These are phyloP conservation scores for Aspergillus bombycis DNA, from an alignment of 2,329 filamentous ascomycete species.

Conservation along the genomic window DNA sequence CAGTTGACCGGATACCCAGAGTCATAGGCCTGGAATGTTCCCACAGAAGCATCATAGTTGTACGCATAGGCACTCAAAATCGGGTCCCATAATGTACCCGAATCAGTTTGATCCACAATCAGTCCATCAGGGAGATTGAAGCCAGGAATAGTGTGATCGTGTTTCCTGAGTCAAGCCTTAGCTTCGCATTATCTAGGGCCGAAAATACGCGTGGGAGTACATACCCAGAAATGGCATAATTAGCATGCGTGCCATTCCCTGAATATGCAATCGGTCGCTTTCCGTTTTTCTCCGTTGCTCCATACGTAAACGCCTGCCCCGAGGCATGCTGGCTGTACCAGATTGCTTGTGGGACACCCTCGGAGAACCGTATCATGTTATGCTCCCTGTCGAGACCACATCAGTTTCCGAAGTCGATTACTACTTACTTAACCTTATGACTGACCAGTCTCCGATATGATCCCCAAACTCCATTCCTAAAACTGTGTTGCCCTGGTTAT, in stretches of 20 bases:
- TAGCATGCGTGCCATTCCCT: conserved; percentile 65
- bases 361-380: conserved; percentile 66
- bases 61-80: conserved; percentile 59
- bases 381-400: conserved; percentile 56
- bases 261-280: conserved; percentile 61
- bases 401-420: not conserved
- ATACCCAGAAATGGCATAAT: conserved; percentile 61
- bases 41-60: conserved; percentile 49
- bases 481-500: conserved; percentile 58
- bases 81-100: conserved; percentile 65
- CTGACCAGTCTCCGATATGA: conserved; percentile 66
- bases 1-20: conserved; percentile 54
- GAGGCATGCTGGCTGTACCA: conserved; percentile 67
- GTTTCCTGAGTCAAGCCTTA: conserved; percentile 42
- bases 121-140: conserved; percentile 59
- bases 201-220: not conserved
- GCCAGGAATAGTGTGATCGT: conserved; percentile 67
- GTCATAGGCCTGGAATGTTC: conserved; percentile 54
- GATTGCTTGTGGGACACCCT: conserved; percentile 57
- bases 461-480: conserved; percentile 56
- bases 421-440: not conserved
- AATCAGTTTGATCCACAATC: conserved; percentile 59
- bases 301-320: conserved; percentile 66
- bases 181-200: not conserved
- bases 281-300: conserved; percentile 56